Base-by-base conservation (phyloP, 2,329 filamentous ascomycete species). In the Aspergillus spinulosporus region DNA sequence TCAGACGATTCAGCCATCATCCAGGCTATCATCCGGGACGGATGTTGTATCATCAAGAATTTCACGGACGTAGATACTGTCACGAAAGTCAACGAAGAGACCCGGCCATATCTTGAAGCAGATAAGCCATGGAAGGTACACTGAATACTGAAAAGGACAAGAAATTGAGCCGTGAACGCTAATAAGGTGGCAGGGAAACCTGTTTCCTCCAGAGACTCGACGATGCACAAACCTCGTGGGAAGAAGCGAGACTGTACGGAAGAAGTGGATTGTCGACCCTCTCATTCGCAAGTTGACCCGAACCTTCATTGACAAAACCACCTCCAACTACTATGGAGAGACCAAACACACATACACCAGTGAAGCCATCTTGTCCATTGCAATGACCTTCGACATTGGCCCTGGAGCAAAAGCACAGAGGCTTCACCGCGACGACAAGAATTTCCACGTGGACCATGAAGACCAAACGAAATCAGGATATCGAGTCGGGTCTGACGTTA, bases 261-360 rank as follows among this genome's bases (percentile, higher is more conserved):
- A 60, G 12, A 15, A 45, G 2, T 58, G 43, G 43, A 45, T 60
- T 8, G 12, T 55, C 15, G 52, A 60, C 14, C 58, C 58, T 14
- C 54, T 62, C 5, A 39, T 58, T n/a, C 56, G 47, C 7, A 49
- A 56, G 11, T 42, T 68, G 1, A 62, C 63, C 3, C 45, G 47
- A 9, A 43, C 56, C 3, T 68, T 68, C 36, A 54, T 68, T 2
- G 63, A 64, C 21, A 68, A 67, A 44, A 68, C 65, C 3, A 68
- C 66, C 0, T 52, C 61, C 15, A 67, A 67, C 51, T 68, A 56
- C 39, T 68, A 68, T 52, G 64, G 62, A 5, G 59, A 62, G 36
- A 66, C 59, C 5, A 64, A 63, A 32, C 64, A 67, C 44, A 66
- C 64, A 15, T 64, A 68, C 34, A 68, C 65, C 6, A 67, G 62